Percentiles rank a stretch among this genome's conserved stretches.
phyloP scores from a whole-genome alignment of 371 early-diverging fungal species.

The Catenaria anguillulae region DNA sequence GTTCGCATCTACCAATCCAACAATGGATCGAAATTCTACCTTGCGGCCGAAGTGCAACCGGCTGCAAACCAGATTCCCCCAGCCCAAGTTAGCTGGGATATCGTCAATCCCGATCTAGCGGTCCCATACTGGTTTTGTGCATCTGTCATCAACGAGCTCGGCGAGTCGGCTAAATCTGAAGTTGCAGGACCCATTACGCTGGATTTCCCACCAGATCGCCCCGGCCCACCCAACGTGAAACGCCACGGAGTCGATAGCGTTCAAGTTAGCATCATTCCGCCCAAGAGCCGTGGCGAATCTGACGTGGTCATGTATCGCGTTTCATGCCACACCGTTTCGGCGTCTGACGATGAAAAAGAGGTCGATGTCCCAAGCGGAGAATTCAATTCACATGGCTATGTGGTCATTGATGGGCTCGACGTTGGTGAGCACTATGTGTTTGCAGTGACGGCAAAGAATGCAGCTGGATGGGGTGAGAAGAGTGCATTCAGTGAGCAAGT shows the following conservation, averaged over 20 bases:
- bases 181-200: background rate
- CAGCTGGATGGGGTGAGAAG: conserved; percentile 1
- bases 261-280: background rate
- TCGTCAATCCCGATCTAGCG: too few relatives aligned
- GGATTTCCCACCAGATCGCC: conserved; percentile 1
- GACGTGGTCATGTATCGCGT: background rate
- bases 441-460: background rate
- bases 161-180: background rate
- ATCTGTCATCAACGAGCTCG: conserved; percentile 12
- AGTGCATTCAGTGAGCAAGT: background rate
- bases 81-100: too few relatives aligned
- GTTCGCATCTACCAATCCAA: conserved; percentile 10
- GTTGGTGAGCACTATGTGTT: conserved; percentile 4
- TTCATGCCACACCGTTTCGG: background rate
- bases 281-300: background rate
- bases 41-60: conserved; percentile 9
- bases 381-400: background rate
- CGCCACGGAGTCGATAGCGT: background rate
- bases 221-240: background rate
- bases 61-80: too few relatives aligned
- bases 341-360: background rate
- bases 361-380: background rate
- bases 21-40: background rate
- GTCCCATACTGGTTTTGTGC: conserved; percentile 22
- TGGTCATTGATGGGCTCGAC: conserved; percentile 1